These are phyloP conservation scores for Colletotrichum karsti DNA, from an alignment of 2,329 filamentous ascomycete genomes.

Conservation along the genomic window DNA sequence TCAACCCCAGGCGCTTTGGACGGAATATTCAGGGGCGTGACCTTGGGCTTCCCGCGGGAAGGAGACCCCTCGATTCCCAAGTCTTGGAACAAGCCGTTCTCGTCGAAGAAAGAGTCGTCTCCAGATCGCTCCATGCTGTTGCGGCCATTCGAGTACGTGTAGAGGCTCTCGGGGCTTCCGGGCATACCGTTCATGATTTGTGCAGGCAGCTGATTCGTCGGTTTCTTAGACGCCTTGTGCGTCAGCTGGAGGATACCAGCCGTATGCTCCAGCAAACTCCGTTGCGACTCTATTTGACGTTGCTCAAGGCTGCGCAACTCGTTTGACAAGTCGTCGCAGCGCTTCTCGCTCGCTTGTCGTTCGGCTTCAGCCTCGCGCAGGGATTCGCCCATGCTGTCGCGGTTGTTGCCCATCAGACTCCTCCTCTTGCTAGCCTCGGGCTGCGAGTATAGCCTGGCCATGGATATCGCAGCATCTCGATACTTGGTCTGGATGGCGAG, in stretches of 20 bases:
- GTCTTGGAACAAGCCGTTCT: slow-evolving; percentile 78
- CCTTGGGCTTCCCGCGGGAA: slow-evolving; percentile 44
- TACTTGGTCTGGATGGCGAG: slow-evolving; percentile 92
- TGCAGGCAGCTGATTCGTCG: slow-evolving; percentile 43
- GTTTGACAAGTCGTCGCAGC: slow-evolving; percentile 84
- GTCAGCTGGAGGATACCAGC: slow-evolving; percentile 92
- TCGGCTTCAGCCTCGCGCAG: slow-evolving; percentile 76
- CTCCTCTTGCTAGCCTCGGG: slow-evolving; percentile 55
- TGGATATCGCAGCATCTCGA: slow-evolving; percentile 88
- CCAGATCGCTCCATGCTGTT: slow-evolving; percentile 64
- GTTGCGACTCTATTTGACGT: slow-evolving; percentile 77
- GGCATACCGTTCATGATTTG: slow-evolving; percentile 67
- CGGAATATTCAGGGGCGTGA: slow-evolving; percentile 64
- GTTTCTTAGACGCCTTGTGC: slow-evolving; percentile 75
- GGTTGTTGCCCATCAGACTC: slow-evolving; percentile 57
- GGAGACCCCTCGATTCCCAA: slow-evolving; percentile 50
- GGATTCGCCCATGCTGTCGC: slow-evolving; percentile 56
- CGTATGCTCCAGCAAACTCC: slow-evolving; percentile 85
- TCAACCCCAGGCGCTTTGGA: slow-evolving; percentile 65
- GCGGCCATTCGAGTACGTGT: slow-evolving; percentile 71
- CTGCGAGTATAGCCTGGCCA: slow-evolving; percentile 82
- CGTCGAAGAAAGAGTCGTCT: slow-evolving; percentile 76
- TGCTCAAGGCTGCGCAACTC: slow-evolving; percentile 85
- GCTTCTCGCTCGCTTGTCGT: slow-evolving; percentile 76
- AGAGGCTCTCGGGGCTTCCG: slow-evolving; percentile 80